Evolutionary conservation across 345 rosid species (phyloP).

Genomic region (Jatropha curcas): DNA sequence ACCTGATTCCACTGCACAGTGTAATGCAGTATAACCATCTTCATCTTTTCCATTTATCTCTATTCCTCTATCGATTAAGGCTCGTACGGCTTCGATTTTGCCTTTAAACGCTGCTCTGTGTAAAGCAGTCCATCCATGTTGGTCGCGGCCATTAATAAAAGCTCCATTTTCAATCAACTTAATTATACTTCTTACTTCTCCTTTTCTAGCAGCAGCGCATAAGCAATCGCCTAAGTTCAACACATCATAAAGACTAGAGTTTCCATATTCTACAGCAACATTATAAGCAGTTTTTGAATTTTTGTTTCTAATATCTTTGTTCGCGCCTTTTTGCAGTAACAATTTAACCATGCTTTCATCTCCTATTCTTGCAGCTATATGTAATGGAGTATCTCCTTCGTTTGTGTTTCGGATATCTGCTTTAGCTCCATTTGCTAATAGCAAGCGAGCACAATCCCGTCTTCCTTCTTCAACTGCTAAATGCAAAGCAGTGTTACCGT

Average conservation of each 20-base stretch:
- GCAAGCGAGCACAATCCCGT: conserved; percentile 46
- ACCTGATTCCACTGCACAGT: conserved; percentile 62
- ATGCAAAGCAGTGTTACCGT: conserved; percentile 55
- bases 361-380: conserved; percentile 48
- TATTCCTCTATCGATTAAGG: conserved; percentile 51
- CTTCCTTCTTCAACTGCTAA: conserved; percentile 46
- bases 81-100: conserved; percentile 33
- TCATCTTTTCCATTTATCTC: conserved; percentile 55
- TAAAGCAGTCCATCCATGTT: conserved; percentile 67
- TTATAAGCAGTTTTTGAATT: conserved; percentile 49
- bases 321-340: conserved; percentile 50
- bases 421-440: conserved; percentile 46
- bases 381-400: conserved; percentile 55
- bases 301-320: conserved; percentile 47
- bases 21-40: conserved; percentile 68
- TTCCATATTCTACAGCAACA: conserved; percentile 53
- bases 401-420: conserved; percentile 27
- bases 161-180: conserved; percentile 55
- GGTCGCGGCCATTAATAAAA: conserved; percentile 47
- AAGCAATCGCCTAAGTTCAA: conserved; percentile 54
- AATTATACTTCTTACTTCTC: conserved; percentile 41
- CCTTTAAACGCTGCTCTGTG: conserved; percentile 69
- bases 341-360: conserved; percentile 55
- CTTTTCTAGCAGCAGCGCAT: conserved; percentile 52
- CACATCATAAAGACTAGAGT: conserved; percentile 44